Percentiles rank a stretch among this genome's conserved stretches.
Evolutionary conservation across 306 rosid genomes (phyloP).

Genomic region (Hylodesmum podocarpum): DNA sequence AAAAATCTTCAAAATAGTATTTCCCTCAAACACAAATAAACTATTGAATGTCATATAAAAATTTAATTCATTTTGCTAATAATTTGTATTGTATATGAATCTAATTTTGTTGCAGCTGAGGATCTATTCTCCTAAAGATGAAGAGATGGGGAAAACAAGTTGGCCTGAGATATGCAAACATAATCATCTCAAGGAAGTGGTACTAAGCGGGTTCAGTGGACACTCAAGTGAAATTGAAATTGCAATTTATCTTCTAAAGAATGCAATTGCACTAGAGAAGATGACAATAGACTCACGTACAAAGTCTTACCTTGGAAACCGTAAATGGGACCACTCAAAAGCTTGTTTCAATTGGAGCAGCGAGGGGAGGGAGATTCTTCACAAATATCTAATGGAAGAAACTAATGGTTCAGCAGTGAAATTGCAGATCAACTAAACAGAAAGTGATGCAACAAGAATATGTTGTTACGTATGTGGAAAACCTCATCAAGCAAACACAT

Average conservation of each 20-base stretch:
- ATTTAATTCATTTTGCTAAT: neutral
- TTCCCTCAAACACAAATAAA: neutral
- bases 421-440: constrained; percentile 21
- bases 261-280: constrained; percentile 32
- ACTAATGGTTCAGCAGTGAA: neutral
- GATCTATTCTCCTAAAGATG: neutral
- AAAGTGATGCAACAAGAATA: neutral
- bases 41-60: neutral
- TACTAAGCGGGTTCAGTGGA: constrained; percentile 32
- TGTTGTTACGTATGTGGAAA: neutral
- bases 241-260: constrained; percentile 32
- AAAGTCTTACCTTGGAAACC: constrained; percentile 32
- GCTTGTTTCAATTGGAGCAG: constrained; percentile 23
- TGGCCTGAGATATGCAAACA: neutral
- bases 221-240: constrained; percentile 31
- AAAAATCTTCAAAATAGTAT: too few species aligned
- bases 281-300: constrained; percentile 40
- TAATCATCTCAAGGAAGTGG: constrained; percentile 27
- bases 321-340: constrained; percentile 28
- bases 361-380: constrained; percentile 5
- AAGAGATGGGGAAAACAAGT: neutral
- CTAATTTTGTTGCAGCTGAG: constrained; percentile 31
- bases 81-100: neutral
- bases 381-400: neutral
- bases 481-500: neutral